A percentile compares a stretch with the other conserved stretches of the same genome.
Conservation (phyloP, 164 flowering plant species). For the Saururus chinensis region DNA sequence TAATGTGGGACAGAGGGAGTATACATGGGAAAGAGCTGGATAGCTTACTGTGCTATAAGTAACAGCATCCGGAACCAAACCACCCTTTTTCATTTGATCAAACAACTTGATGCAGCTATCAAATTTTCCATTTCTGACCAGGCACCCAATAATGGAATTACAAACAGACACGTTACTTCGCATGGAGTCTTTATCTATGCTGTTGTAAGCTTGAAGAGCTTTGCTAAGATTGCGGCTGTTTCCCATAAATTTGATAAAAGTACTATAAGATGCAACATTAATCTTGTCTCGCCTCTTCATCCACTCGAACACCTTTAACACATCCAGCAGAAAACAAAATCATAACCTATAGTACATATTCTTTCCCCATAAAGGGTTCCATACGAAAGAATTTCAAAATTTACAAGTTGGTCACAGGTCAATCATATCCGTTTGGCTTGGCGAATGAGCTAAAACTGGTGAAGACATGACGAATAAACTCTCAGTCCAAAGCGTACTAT, state of each 20-base stretch:
- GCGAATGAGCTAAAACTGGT: neutral
- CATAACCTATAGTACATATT: neutral
- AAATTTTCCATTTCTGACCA: conserved; percentile 58
- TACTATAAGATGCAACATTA: conserved; percentile 67
- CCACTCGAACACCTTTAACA: conserved; percentile 73
- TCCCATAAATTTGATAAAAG: conserved; percentile 70
- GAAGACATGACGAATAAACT: neutral
- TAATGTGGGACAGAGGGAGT: too few species aligned
- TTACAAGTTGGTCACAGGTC: neutral
- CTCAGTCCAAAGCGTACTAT: neutral
- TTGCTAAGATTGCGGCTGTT: conserved; percentile 33
- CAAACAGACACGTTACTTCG: conserved; percentile 53
- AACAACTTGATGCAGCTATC: conserved; percentile 53
- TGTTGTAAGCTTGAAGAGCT: conserved; percentile 59
- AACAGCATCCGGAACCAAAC: conserved; percentile 62
- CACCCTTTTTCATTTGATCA: conserved; percentile 74
- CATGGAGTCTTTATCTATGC: conserved; percentile 47
- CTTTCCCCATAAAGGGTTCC: neutral
- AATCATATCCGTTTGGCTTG: neutral
- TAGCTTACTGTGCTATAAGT: conserved; percentile 78
- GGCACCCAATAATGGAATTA: conserved; percentile 68
- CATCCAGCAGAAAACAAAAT: neutral
- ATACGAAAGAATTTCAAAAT: neutral
- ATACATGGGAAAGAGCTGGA: neutral
- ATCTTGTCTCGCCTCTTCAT: conserved; percentile 62